A percentile compares a stretch with the other conserved stretches of the same genome.
phyloP scores from a whole-genome alignment of 495 filamentous ascomycete species.

The Clavariopsis aquatica region DNA sequence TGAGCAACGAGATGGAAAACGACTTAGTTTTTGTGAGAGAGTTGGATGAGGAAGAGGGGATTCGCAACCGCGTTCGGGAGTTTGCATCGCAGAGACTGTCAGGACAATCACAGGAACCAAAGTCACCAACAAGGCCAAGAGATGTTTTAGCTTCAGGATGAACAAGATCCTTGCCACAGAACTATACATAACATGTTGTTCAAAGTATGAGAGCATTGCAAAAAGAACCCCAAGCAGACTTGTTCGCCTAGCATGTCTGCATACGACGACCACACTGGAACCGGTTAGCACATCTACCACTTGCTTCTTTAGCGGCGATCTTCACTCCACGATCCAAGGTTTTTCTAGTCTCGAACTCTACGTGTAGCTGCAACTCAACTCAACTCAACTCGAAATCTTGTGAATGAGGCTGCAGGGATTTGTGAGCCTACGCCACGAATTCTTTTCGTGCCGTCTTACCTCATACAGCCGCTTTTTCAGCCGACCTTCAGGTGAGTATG shows the following conservation, averaged over 20 bases:
- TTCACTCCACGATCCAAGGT: neutral
- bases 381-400: no score
- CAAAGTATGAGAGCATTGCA: neutral
- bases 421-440: neutral
- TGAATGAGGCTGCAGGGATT: no score
- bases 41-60: slow-evolving; percentile 18
- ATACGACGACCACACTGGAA: neutral
- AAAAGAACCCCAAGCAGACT: neutral
- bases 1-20: neutral
- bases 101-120: slow-evolving; percentile 11
- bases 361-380: neutral
- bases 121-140: slow-evolving; percentile 16
- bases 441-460: neutral
- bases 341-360: neutral
- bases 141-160: slow-evolving; percentile 26
- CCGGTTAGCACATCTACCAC: neutral
- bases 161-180: neutral
- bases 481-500: neutral
- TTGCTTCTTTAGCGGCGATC: neutral
- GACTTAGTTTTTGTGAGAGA: slow-evolving; percentile 7
- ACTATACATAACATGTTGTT: neutral
- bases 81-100: slow-evolving; percentile 17
- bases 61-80: slow-evolving; percentile 10
- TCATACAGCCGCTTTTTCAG: neutral
- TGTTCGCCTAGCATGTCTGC: neutral